phyloP scores from a whole-genome alignment of 108 stramenopile genomes.

The Bacterosira constricta region DNA sequence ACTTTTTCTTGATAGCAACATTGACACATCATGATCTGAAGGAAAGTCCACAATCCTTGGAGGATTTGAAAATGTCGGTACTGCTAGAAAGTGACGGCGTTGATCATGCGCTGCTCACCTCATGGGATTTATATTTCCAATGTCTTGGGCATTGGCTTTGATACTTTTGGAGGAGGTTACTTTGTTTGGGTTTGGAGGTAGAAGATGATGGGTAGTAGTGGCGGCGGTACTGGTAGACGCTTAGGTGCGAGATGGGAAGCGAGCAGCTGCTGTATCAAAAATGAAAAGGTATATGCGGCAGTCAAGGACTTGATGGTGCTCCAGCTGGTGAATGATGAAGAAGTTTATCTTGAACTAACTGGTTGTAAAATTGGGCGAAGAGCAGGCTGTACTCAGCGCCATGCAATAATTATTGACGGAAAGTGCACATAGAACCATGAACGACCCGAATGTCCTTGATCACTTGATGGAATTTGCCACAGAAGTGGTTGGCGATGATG shows the following conservation, averaged over 20 bases:
- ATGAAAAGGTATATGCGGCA: constrained; percentile 65
- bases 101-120: constrained; percentile 42
- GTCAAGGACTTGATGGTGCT: constrained; percentile 63
- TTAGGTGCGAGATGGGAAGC: constrained; percentile 33
- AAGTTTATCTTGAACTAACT: constrained; percentile 79
- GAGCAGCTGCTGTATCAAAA: constrained; percentile 43
- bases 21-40: constrained; percentile 41
- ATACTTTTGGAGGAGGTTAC: constrained; percentile 23
- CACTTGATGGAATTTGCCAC: constrained; percentile 92
- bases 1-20: constrained; percentile 20
- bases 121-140: constrained; percentile 13
- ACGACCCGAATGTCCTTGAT: constrained; percentile 87
- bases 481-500: constrained; percentile 89
- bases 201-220: constrained; percentile 20
- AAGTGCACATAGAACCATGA: constrained; percentile 80
- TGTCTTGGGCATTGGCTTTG: constrained; percentile 23
- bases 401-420: constrained; percentile 72
- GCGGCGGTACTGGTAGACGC: constrained; percentile 29
- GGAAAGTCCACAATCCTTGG: constrained; percentile 15
- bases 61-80: constrained; percentile 12
- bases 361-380: constrained; percentile 69
- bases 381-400: constrained; percentile 57
- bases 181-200: neutral
- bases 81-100: constrained; percentile 40
- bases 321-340: constrained; percentile 72